A percentile compares a stretch with the other conserved stretches of the same genome.
phyloP scores from a whole-genome alignment of 2,329 filamentous ascomycete species.

The Colletotrichum spinosum region DNA sequence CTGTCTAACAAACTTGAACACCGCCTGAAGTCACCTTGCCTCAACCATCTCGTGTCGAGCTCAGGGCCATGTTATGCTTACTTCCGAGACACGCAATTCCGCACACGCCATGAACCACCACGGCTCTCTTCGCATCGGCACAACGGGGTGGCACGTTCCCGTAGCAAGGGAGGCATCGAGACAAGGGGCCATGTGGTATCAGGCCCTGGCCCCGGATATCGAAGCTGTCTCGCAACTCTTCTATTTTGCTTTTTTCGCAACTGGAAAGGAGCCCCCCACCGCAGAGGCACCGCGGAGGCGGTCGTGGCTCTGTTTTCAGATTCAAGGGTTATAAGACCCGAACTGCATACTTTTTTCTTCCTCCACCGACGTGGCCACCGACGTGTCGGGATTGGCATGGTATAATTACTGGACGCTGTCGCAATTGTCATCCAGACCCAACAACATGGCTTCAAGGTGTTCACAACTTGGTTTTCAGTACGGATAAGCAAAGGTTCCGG shows the following conservation, averaged over 20 bases:
- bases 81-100: background rate
- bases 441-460: constrained; percentile 3
- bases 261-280: no score
- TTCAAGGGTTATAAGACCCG: constrained; percentile 19
- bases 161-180: constrained; percentile 27
- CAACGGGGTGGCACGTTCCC: constrained; percentile 21
- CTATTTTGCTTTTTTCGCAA: constrained; percentile 26
- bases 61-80: no score
- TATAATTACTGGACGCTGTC: background rate
- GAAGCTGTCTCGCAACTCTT: constrained; percentile 16
- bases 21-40: background rate
- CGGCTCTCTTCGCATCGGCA: background rate
- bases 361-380: background rate
- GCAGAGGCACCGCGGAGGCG: constrained; percentile 5
- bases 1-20: constrained; percentile 2
- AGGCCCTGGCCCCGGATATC: constrained; percentile 9
- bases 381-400: background rate
- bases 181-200: constrained; percentile 16
- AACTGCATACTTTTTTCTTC: constrained; percentile 16
- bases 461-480: background rate
- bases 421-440: background rate
- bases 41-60: background rate
- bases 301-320: constrained; percentile 11
- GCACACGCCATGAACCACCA: constrained; percentile 8
- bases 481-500: background rate